These are phyloP conservation scores for Malania oleifera DNA, from an alignment of 164 flowering plant genomes.

Conservation along the genomic window DNA sequence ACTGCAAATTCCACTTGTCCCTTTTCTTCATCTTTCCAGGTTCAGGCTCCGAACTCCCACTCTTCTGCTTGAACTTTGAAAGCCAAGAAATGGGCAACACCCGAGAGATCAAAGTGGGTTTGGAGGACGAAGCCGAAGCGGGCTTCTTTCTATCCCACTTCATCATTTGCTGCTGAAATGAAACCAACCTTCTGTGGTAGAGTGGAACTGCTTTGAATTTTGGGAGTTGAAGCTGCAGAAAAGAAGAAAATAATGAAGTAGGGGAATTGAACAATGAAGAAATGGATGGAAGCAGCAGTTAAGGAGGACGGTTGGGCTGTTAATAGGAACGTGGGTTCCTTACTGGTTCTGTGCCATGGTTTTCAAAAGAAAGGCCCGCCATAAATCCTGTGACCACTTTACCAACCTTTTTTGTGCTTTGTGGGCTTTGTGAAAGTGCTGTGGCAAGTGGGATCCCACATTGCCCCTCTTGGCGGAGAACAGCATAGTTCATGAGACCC, in stretches of 20 bases:
- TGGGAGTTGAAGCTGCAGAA: conserved; percentile 3
- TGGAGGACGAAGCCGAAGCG: conserved; percentile 24
- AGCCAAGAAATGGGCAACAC: conserved; percentile 64
- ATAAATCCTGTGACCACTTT: not conserved
- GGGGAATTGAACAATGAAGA: not conserved
- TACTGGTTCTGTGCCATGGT: conserved; percentile 10
- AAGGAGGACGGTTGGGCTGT: conserved; percentile 24
- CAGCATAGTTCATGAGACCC: not conserved
- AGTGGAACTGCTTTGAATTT: conserved; percentile 1
- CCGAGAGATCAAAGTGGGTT: conserved; percentile 31
- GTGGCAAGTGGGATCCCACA: not conserved
- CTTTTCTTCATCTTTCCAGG: conserved; percentile 22
- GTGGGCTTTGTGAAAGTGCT: not conserved
- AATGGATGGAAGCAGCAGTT: conserved; percentile 9
- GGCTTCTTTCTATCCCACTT: conserved; percentile 56
- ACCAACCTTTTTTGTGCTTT: not conserved
- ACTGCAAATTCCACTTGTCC: conserved; percentile 10
- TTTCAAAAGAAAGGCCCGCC: not conserved
- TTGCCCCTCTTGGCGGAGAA: not conserved
- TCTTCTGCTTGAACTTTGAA: conserved; percentile 53
- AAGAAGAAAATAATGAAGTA: not conserved
- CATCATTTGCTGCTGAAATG: conserved; percentile 26
- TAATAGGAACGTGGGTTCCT: conserved; percentile 32
- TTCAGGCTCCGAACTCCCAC: conserved; percentile 16
- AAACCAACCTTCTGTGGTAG: no score